phyloP scores from a whole-genome alignment of 805 yeast genomes.

The Candida orba region DNA sequence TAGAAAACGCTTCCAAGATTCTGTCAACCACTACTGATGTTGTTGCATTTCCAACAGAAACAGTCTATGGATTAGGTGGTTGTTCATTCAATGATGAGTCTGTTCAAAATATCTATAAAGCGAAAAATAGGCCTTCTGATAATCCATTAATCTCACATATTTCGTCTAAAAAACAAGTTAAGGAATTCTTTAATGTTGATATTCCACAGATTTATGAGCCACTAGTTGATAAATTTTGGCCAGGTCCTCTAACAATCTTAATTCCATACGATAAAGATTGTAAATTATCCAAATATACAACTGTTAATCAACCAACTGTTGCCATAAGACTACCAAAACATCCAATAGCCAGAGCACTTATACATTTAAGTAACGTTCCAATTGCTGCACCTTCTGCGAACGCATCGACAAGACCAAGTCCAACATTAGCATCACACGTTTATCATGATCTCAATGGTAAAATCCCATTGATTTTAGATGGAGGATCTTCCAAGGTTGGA shows the following conservation, averaged over 20 bases:
- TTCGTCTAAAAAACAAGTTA: constrained; percentile 66
- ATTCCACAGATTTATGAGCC: constrained; percentile 66
- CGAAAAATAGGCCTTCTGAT: constrained; percentile 92
- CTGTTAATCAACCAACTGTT: constrained; percentile 83
- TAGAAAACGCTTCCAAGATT: constrained; percentile 52
- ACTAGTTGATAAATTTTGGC: constrained; percentile 75
- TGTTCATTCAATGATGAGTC: constrained; percentile 69
- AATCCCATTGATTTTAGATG: constrained; percentile 83
- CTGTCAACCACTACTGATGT: constrained; percentile 46
- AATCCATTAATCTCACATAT: constrained; percentile 92
- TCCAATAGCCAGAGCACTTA: constrained; percentile 85
- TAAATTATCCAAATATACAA: constrained; percentile 65
- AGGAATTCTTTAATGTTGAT: constrained; percentile 43
- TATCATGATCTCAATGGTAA: constrained; percentile 68
- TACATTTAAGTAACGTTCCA: constrained; percentile 78
- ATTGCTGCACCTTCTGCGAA: constrained; percentile 98
- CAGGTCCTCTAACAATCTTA: constrained; percentile 89
- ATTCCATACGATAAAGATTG: constrained; percentile 48
- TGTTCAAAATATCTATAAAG: constrained; percentile 70
- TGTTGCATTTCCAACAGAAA: constrained; percentile 94
- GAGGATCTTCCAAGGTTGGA: constrained; percentile 84
- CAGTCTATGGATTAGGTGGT: constrained; percentile 95
- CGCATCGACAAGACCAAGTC: constrained; percentile 92
- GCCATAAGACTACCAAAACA: constrained; percentile 88
- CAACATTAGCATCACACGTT: constrained; percentile 85